Evolutionary conservation across 2,329 filamentous ascomycete genomes (phyloP).

Genomic region (Dactylellina cionopaga): DNA sequence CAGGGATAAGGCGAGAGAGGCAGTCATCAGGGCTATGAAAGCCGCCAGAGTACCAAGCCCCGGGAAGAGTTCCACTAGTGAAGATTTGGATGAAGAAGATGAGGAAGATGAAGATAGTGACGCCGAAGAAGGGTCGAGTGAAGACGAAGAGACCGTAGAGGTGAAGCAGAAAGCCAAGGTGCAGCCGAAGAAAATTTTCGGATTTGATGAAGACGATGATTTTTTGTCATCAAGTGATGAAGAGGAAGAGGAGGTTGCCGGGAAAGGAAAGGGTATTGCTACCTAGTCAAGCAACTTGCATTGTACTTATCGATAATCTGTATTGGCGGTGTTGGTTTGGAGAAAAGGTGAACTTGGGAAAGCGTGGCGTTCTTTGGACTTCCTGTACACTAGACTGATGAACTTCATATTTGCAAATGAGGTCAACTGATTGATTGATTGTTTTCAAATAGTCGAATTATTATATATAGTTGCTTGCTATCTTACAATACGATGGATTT

Average conservation of each 20-base stretch:
- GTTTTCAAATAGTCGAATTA: too few relatives aligned
- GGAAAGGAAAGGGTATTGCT: conserved; percentile 61
- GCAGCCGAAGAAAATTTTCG: conserved; percentile 46
- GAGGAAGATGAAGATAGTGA: conserved; percentile 57
- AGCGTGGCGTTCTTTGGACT: conserved; percentile 43
- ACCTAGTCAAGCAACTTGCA: conserved; percentile 54
- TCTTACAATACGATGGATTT: conserved; percentile 20
- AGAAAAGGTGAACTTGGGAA: conserved; percentile 2
- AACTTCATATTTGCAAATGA: background rate
- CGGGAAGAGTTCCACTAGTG: conserved; percentile 61
- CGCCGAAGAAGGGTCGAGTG: conserved; percentile 51
- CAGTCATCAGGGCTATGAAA: conserved; percentile 76
- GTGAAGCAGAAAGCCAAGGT: conserved; percentile 54
- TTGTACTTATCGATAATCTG: conserved; percentile 1
- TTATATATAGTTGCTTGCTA: conserved; percentile 8
- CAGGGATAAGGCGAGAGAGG: conserved; percentile 81
- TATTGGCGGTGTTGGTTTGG: conserved; percentile 20
- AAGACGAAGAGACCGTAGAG: conserved; percentile 53
- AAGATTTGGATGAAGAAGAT: conserved; percentile 67
- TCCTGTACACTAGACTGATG: conserved; percentile 46
- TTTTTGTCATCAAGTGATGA: conserved; percentile 56
- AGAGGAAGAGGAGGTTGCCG: conserved; percentile 62
- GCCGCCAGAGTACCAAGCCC: conserved; percentile 61
- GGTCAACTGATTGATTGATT: too few relatives aligned
- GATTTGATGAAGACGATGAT: conserved; percentile 52